A percentile compares a stretch with the other conserved stretches of the same genome.
Conservation (phyloP, 192 early-diverging fungal species). For the Podila verticillata region DNA sequence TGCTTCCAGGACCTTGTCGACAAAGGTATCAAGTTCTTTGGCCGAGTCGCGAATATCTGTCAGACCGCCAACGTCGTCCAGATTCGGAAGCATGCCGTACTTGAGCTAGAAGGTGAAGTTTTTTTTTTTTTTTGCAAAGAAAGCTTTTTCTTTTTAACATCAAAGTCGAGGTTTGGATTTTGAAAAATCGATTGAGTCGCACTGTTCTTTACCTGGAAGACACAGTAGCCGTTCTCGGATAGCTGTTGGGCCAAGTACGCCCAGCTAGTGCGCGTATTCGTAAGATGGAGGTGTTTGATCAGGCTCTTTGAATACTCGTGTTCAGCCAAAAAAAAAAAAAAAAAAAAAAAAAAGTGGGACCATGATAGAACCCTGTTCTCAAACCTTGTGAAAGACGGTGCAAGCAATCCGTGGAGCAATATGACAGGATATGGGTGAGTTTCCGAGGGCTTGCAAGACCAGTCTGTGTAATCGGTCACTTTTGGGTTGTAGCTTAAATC, state of each 20-base stretch:
- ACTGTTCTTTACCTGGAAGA: conserved; percentile 9
- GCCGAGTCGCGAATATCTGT: conserved; percentile 21
- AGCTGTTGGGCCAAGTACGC: background rate
- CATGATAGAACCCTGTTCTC: background rate
- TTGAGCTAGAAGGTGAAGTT: background rate
- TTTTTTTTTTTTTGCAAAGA: background rate
- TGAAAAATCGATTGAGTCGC: background rate
- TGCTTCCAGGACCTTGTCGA: conserved; percentile 13
- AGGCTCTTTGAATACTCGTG: background rate
- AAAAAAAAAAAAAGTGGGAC: background rate
- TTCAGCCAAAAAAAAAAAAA: background rate
- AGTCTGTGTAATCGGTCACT: conserved; percentile 8
- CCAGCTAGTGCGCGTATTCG: background rate
- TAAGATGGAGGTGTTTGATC: background rate
- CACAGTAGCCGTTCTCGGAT: conserved; percentile 3
- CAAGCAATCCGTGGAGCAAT: conserved; percentile 18
- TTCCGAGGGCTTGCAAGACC: conserved; percentile 2
- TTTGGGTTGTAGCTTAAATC: background rate
- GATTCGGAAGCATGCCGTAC: conserved; percentile 15
- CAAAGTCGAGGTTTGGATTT: too few relatives aligned
- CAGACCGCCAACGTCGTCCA: conserved; percentile 9
- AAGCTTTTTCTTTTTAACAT: background rate
- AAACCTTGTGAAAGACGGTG: conserved; percentile 8
- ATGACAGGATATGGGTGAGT: conserved; percentile 15
- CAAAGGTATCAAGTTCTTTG: conserved; percentile 5